Percentiles rank a stretch among this genome's conserved stretches.
Conservation (phyloP, 2,329 filamentous ascomycete genomes). For the Lasiodiplodia theobromae region DNA sequence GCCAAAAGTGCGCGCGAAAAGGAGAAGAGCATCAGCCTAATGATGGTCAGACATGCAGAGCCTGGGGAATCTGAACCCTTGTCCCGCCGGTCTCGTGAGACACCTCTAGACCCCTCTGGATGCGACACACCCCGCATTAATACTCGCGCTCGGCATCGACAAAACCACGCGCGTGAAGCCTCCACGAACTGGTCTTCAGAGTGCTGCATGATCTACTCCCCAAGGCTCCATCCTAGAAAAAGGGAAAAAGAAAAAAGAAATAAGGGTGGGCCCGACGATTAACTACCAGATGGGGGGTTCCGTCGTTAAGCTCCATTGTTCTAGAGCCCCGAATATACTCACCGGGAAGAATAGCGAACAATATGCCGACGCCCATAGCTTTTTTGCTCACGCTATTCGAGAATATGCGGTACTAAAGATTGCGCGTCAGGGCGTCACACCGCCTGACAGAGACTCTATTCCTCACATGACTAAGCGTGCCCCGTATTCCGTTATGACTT, state of each 20-base stretch:
- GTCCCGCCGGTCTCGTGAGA: not conserved
- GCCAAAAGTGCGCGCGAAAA: not conserved
- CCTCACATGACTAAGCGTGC: not conserved
- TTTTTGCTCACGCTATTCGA: not conserved
- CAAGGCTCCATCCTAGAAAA: not conserved
- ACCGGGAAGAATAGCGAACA: too few relatives aligned
- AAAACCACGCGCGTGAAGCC: not conserved
- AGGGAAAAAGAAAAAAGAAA: too few relatives aligned
- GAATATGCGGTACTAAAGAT: not conserved
- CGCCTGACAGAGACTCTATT: too few relatives aligned
- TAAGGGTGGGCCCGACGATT: too few relatives aligned
- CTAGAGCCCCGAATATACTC: too few relatives aligned
- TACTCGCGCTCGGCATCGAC: not conserved
- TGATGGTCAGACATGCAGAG: not conserved
- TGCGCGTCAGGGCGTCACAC: not conserved
- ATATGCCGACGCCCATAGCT: not conserved
- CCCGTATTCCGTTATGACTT: not conserved
- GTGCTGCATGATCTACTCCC: not conserved
- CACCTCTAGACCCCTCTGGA: not conserved
- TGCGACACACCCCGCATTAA: not conserved
- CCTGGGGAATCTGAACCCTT: not conserved
- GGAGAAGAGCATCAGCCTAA: not conserved
- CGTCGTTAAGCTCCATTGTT: too few relatives aligned
- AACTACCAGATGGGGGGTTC: too few relatives aligned
- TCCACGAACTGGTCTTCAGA: not conserved